Percentiles rank a stretch among this genome's conserved stretches.
phyloP scores from a whole-genome alignment of 805 yeast genomes.

The Yarrowia hollandica region DNA sequence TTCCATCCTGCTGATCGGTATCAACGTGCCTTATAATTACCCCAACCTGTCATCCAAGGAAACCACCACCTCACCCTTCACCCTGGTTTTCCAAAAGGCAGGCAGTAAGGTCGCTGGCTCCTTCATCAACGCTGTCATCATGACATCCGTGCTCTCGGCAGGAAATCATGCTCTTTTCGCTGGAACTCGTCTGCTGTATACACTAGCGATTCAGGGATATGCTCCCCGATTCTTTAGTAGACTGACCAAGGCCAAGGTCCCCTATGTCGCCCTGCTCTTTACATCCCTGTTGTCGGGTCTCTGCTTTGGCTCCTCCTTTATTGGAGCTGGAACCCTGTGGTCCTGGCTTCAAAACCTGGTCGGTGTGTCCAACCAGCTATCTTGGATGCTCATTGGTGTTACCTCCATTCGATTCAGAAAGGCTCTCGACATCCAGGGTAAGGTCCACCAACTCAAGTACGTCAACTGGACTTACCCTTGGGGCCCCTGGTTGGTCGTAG shows the following conservation, averaged over 20 bases:
- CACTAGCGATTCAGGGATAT: conserved; percentile 57
- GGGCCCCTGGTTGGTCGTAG: conserved; percentile 51
- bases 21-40: conserved; percentile 59
- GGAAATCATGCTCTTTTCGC: conserved; percentile 66
- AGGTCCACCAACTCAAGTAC: conserved; percentile 48
- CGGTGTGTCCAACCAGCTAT: conserved; percentile 64
- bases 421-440: conserved; percentile 47
- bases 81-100: conserved; percentile 47
- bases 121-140: conserved; percentile 58
- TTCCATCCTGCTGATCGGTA: conserved; percentile 56
- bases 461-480: conserved; percentile 54
- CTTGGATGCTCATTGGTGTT: conserved; percentile 59
- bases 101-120: conserved; percentile 51
- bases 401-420: conserved; percentile 56
- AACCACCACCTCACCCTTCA: conserved; percentile 51
- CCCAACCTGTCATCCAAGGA: conserved; percentile 46
- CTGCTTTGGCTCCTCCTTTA: conserved; percentile 59
- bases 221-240: conserved; percentile 55
- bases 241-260: conserved; percentile 55
- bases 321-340: conserved; percentile 55
- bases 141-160: conserved; percentile 63
- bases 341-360: conserved; percentile 57
- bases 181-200: conserved; percentile 62
- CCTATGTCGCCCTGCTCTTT: conserved; percentile 47
- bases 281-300: conserved; percentile 59